Percentiles rank a stretch among this genome's conserved stretches.
Conservation (phyloP, 2,329 filamentous ascomycete genomes). For the Venturia carpophila region DNA sequence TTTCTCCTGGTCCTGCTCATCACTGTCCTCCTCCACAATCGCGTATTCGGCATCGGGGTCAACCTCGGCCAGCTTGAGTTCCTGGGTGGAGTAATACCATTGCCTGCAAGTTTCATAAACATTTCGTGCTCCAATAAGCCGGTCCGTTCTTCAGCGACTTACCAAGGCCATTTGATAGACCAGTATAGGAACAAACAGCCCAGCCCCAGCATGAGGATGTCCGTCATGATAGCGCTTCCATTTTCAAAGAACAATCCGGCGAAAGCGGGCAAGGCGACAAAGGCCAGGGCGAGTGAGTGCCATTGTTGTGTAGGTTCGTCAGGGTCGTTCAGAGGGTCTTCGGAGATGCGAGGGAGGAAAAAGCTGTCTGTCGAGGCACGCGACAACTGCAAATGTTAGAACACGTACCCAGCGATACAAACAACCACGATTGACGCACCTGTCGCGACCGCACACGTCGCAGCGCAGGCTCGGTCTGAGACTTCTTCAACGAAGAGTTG, state of each 20-base stretch:
- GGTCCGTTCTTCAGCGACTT: constrained; percentile 26
- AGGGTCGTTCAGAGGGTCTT: constrained; percentile 24
- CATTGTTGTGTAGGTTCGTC: constrained; percentile 56
- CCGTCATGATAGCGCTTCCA: constrained; percentile 74
- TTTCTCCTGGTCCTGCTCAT: constrained; percentile 23
- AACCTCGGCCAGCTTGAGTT: constrained; percentile 20
- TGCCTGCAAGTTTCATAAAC: constrained; percentile 31
- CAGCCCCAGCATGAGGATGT: constrained; percentile 70
- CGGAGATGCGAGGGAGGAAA: constrained; percentile 45
- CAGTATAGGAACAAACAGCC: constrained; percentile 85
- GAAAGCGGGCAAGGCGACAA: constrained; percentile 79
- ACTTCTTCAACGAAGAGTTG: not conserved
- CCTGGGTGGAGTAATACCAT: constrained; percentile 46
- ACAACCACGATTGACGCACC: not conserved
- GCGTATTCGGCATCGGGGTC: constrained; percentile 21
- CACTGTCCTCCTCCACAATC: constrained; percentile 28
- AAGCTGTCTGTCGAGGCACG: constrained; percentile 59
- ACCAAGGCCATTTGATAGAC: constrained; percentile 88
- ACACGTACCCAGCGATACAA: not conserved
- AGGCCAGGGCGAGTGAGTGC: constrained; percentile 71
- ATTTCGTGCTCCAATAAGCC: not conserved
- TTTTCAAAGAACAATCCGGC: constrained; percentile 78
- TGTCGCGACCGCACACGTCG: constrained; percentile 12
- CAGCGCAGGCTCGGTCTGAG: constrained; percentile 10
- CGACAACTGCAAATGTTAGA: constrained; percentile 9